phyloP scores from a whole-genome alignment of 805 yeast species.

The Candida koratica region DNA sequence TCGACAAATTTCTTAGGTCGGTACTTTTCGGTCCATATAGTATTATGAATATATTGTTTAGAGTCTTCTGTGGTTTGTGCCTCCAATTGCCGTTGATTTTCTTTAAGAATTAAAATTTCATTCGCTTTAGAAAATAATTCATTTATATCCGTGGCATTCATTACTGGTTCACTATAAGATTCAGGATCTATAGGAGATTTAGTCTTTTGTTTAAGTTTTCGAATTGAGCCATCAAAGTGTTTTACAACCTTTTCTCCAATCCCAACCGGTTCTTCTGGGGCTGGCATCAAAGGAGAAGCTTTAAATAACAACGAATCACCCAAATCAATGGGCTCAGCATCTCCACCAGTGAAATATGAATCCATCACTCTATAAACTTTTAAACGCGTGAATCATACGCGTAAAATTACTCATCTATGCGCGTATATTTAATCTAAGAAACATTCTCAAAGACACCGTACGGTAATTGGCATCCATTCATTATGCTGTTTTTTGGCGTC shows the following conservation, averaged over 20 bases:
- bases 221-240: constrained; percentile 18
- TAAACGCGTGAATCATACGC: no score
- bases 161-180: constrained; percentile 8
- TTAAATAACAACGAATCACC: constrained; percentile 2
- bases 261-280: no score
- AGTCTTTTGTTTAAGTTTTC: constrained; percentile 14
- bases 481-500: constrained; percentile 59
- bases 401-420: no score
- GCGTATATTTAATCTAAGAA: background rate
- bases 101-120: constrained; percentile 16
- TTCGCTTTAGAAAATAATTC: constrained; percentile 20
- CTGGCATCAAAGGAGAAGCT: no score
- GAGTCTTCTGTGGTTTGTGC: background rate
- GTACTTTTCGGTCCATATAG: constrained; percentile 40
- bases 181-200: constrained; percentile 1
- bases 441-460: constrained; percentile 3
- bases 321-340: background rate
- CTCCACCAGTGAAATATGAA: background rate
- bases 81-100: constrained; percentile 13
- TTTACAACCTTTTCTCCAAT: constrained; percentile 18
- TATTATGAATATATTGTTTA: constrained; percentile 9
- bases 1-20: constrained; percentile 32
- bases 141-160: constrained; percentile 18
- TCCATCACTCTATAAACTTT: background rate
- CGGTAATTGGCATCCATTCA: constrained; percentile 38